phyloP scores from a whole-genome alignment of 2,329 filamentous ascomycete genomes.

The Neoascochyta sp. region DNA sequence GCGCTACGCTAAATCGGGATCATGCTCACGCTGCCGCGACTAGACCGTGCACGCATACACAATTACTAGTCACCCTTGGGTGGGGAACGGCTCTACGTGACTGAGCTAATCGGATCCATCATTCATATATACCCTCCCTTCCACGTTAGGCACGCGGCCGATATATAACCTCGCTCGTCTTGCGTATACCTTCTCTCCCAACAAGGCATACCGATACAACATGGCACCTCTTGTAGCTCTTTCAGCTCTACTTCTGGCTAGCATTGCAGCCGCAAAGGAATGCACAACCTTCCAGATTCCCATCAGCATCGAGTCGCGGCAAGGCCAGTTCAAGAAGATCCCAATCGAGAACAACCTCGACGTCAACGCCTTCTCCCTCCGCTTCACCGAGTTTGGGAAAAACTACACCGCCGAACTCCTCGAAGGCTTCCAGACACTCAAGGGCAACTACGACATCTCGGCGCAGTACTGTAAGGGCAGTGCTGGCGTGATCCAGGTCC shows the following conservation, averaged over 20 bases:
- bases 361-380: conserved; percentile 51
- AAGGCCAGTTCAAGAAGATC: conserved; percentile 52
- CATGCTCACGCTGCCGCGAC: too few relatives aligned
- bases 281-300: conserved; percentile 56
- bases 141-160: too few relatives aligned
- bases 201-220: too few relatives aligned
- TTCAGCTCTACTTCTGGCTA: conserved; percentile 14
- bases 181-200: too few relatives aligned
- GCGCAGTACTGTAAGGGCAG: conserved; percentile 56
- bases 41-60: too few relatives aligned
- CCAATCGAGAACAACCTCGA: conserved; percentile 53
- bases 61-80: too few relatives aligned
- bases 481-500: conserved; percentile 43
- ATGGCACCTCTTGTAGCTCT: conserved; percentile 14
- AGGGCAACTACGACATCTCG: conserved; percentile 55
- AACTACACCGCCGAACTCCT: conserved; percentile 49
- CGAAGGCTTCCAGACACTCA: conserved; percentile 49
- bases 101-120: too few relatives aligned
- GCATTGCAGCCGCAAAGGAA: conserved; percentile 19
- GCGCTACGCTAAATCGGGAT: too few relatives aligned
- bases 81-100: too few relatives aligned
- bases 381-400: conserved; percentile 15
- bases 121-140: too few relatives aligned
- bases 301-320: conserved; percentile 53
- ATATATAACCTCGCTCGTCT: too few relatives aligned